phyloP scores from a whole-genome alignment of 768 basidiomycete genomes.

The Leccinellum albellum region DNA sequence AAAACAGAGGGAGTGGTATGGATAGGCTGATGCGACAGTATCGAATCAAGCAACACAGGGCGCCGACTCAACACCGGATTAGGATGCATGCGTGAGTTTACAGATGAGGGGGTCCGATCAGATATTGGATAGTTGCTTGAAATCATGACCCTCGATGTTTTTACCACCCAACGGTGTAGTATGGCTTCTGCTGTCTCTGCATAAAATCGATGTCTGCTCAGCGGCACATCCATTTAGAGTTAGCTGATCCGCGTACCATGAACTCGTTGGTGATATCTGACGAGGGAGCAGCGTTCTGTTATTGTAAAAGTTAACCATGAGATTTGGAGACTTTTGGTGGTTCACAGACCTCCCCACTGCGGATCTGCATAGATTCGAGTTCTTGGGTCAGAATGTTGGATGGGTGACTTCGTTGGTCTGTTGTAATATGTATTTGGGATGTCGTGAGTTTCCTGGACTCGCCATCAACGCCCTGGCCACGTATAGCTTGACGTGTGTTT shows the following conservation, averaged over 20 bases:
- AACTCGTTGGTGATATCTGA: neutral
- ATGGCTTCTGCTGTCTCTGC: conserved; percentile 1
- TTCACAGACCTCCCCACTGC: conserved; percentile 8
- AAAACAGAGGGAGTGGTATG: neutral
- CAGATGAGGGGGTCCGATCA: neutral
- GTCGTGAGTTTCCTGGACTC: conserved; percentile 23
- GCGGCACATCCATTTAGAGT: neutral
- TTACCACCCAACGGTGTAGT: conserved; percentile 12
- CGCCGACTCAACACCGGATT: neutral
- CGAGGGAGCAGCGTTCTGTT: neutral
- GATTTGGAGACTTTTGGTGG: no score
- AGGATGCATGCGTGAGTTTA: neutral
- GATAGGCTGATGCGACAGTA: neutral
- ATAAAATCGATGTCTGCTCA: neutral
- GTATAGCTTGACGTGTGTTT: conserved; percentile 54
- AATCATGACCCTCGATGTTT: neutral
- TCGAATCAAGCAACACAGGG: neutral
- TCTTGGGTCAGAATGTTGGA: conserved; percentile 5
- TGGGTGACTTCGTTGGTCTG: neutral
- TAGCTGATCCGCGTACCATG: conserved; percentile 1
- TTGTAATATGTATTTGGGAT: conserved; percentile 22
- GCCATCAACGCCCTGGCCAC: conserved; percentile 54
- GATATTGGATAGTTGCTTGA: neutral
- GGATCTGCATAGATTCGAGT: neutral
- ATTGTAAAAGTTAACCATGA: neutral